Base-by-base conservation (phyloP, 768 basidiomycete genomes). In the Pleurotus salmoneostramineus region DNA sequence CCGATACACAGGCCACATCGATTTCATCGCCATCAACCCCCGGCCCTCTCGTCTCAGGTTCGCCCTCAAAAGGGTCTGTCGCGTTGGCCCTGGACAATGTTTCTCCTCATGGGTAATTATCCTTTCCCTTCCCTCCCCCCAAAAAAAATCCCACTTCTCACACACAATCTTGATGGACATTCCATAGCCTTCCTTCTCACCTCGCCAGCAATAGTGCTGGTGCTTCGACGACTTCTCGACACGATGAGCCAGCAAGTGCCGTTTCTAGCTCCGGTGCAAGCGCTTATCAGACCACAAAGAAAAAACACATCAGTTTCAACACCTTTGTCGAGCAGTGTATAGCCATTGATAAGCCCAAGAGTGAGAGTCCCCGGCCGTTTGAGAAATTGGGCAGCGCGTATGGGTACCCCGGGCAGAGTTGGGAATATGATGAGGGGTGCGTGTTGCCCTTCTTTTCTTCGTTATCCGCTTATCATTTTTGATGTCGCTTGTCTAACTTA, bases 321-420 rank as follows among this genome's bases (percentile, higher is more conserved):
- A 96, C 95, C 0, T 97, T 95, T 68, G 96, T 99, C 40, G 91
- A 97, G 70, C 96, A 98, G 69, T 94, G 85, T 67, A 96, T 99
- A 58, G 88, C 91, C 44, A 91, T 93, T 67, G 91, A 93, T 67
- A 87, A 87, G 64, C 91, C 90, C 0, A 77, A 79, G 63, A 73
- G 72, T 56, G 40, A 57, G n/a, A 60, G 52, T 42, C 44, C 37
- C 3, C 32, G 40, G 17, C 48, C 46, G 21, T 44, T 56, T 40
- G 58, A 44, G 40, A 56, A 59, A n/a, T 44, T 60, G 60, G 63
- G 63, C 60, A 35, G 60, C 63, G 33, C 54, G 62, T 47, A 50
- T 59, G 60, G 60, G 1, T 60, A 63, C 37, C 65, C 65, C 6
- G 61, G 68, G 7, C 70, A 68, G 56, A 59, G 63, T 12, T 72